phyloP scores from a whole-genome alignment of 352 stramenopile genomes.

The Pythium vanterpoolii region DNA sequence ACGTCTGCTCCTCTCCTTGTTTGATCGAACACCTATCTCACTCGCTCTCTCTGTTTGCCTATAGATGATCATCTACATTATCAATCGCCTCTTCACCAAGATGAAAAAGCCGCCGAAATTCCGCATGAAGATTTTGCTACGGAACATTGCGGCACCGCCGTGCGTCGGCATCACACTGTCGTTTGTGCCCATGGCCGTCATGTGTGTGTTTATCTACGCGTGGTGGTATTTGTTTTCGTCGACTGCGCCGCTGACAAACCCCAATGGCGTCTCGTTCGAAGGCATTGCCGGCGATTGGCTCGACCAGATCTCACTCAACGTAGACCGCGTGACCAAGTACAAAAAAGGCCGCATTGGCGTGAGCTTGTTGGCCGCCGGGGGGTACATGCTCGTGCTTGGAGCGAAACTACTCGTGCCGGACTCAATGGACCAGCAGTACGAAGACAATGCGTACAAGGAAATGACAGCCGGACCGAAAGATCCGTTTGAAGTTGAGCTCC shows the following conservation, averaged over 20 bases:
- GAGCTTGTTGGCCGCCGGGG: constrained; percentile 74
- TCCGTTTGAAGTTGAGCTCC: constrained; percentile 54
- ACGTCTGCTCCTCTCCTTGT: constrained; percentile 12
- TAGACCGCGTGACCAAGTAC: constrained; percentile 73
- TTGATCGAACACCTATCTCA: not conserved
- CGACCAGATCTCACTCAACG: constrained; percentile 84
- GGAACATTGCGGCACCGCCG: constrained; percentile 85
- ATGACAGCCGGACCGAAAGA: constrained; percentile 44
- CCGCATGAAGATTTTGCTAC: constrained; percentile 88
- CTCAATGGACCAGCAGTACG: constrained; percentile 65
- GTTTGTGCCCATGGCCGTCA: constrained; percentile 50
- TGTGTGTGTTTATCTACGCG: constrained; percentile 63
- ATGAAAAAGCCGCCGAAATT: constrained; percentile 94
- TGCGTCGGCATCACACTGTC: constrained; percentile 77
- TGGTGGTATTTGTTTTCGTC: constrained; percentile 81
- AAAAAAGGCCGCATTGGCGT: constrained; percentile 84
- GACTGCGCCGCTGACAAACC: constrained; percentile 36
- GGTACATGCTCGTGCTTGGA: constrained; percentile 75
- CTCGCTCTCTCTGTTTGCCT: not conserved
- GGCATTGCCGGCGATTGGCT: constrained; percentile 81
- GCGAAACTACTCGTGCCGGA: constrained; percentile 82
- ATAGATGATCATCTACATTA: constrained; percentile 88
- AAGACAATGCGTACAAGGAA: constrained; percentile 80
- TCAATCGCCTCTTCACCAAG: constrained; percentile 95
- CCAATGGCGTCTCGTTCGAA: constrained; percentile 80